Percentiles rank a stretch among this genome's conserved stretches.
Evolutionary conservation across 169 alveolate genomes (phyloP).

Genomic region (Perkinsus marinus): DNA sequence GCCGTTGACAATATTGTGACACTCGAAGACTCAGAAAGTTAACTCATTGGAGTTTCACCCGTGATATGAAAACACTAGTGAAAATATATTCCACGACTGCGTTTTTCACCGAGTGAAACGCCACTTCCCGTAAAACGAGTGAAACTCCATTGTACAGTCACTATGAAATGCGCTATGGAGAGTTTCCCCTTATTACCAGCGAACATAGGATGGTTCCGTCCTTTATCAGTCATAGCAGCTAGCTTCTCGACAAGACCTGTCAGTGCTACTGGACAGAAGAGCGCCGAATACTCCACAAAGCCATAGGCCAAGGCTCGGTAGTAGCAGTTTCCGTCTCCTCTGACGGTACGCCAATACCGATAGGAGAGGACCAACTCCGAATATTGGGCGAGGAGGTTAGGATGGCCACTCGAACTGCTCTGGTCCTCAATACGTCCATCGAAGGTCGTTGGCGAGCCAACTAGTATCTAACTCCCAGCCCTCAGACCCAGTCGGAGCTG

Average conservation of each 20-base stretch:
- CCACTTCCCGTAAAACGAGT: no score
- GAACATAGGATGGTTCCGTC: neutral
- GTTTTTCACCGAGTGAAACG: no score
- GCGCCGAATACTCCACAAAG: neutral
- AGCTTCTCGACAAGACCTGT: neutral
- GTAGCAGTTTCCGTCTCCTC: constrained; percentile 38
- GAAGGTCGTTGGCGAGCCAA: neutral
- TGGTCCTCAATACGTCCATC: neutral
- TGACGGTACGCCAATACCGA: constrained; percentile 29
- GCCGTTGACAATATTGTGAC: no score
- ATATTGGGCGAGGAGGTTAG: neutral
- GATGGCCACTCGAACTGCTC: neutral
- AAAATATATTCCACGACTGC: no score
- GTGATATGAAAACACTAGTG: no score
- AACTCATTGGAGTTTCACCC: no score
- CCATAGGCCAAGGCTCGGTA: constrained; percentile 15
- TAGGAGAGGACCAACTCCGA: neutral
- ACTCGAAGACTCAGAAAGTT: no score
- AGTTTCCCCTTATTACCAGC: neutral
- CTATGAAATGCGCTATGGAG: no score
- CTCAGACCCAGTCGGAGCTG: no score
- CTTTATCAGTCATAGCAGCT: neutral
- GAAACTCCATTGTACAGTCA: no score
- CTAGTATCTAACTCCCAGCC: neutral
- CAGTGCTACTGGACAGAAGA: neutral